Base-by-base conservation (phyloP, 2,329 filamentous ascomycete species). In the Exophiala sp. region DNA sequence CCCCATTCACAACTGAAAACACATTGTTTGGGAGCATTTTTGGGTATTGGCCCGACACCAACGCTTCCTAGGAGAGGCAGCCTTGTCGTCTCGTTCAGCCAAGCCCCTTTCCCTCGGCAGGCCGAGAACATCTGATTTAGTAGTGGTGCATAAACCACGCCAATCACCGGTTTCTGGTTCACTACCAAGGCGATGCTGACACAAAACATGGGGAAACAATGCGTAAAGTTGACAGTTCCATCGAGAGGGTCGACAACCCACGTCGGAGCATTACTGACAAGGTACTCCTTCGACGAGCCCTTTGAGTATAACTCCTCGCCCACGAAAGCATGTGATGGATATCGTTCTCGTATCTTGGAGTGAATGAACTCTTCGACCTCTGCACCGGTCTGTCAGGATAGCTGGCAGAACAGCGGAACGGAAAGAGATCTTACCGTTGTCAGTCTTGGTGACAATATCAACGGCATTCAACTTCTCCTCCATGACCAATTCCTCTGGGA, bases 131-230 rank as follows among this genome's bases (percentile, higher is more conserved):
- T 76, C 60, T 89, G 85, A 63, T 80, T 73, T 11, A 88, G 74
- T 60, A 90, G 83, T 0, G 87, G 88, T 0, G 87, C 86, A 63
- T 87, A 82, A 64, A 91, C 85, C 42, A 89, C 80, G 16, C 88
- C 88, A 47, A 91, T 80, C 2, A 85, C 69, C 2, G 88, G 85
- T 24, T 74, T 69, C 5, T 79, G 76, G 14, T 78, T 69, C 50
- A 88, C 65, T 20, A 86, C 75, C 64, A 91, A 84, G 45, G 78
- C 87, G 64, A 91, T 89, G 34, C 85, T 88, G 40, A 91, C 84
- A 69, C 88, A 91, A 72, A 88, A 90, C 84, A 89, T 89, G 54
- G 86, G 86, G 65, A 89, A 89, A 5, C 89, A 78, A 68, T 91
- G 88, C 29, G 87, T 88, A 72, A 87, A 91, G 74, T 91, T 91